Base-by-base conservation (phyloP, 2,329 filamentous ascomycete genomes). In the Botryotinia calthae region DNA sequence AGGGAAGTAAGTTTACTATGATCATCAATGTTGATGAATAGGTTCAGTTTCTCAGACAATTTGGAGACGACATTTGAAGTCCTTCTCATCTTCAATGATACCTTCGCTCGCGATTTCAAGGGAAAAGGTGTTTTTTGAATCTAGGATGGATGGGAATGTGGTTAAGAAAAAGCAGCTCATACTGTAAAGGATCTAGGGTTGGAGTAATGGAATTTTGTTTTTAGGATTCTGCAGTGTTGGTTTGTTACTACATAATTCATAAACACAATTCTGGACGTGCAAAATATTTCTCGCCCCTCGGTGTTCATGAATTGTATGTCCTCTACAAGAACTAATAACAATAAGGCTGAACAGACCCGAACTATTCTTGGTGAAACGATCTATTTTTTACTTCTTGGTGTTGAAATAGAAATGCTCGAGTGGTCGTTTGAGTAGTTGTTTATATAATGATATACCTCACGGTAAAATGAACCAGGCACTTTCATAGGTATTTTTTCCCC, bases 361-460 rank as follows among this genome's bases (percentile, higher is more conserved):
- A 9, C 28, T 58, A 4, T 58, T 58, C 18, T 31, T 58, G 28
- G 18, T 58, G 18, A 58, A 58, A 31, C 28, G 8, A 20, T 20
- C 6, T 31, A 31, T 2, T 58, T 14, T 20, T 31, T 8, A 20
- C 1, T 31, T 20, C 16, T 31, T 10, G 7, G n/a, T 20, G 8
- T 58, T 4, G 54, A 9, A 31, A 20, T 31, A 4, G 16, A 58
- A 58, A 20, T 4, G 31, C 6, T 20, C 25, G 48, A n/a, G 25
- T n/a, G 12, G 12, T 51, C 14, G 25, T 51, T n/a, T 51, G 12
- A 7, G 9, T 0, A 12, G 0, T 51, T 9, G 6, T 1, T 51
- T 4, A 7, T 0, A 51, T n/a, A 2, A 16, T 2, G 3, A 12
- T 51, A 16, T 58, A 58, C 0, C 31, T 58, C 8, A 20, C 0